Percentiles rank a stretch among this genome's conserved stretches.
Evolutionary conservation across 108 stramenopile genomes (phyloP).

Genomic region (Discostella pseudostelligera): DNA sequence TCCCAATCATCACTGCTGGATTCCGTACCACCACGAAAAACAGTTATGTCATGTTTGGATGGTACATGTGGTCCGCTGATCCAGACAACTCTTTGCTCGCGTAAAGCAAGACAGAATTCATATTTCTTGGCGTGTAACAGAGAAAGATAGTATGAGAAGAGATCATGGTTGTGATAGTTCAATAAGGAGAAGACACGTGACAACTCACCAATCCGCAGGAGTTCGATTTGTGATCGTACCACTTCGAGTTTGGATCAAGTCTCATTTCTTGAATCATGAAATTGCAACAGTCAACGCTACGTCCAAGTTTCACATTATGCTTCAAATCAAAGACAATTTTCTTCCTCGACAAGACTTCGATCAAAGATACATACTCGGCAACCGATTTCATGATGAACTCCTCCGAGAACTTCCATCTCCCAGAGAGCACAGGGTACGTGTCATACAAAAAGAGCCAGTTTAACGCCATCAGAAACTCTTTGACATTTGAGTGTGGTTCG

Average conservation of each 20-base stretch:
- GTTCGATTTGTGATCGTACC: slow-evolving; percentile 10
- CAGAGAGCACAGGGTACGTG: slow-evolving; percentile 10
- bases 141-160: no score
- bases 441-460: slow-evolving; percentile 13
- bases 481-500: not conserved
- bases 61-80: slow-evolving; percentile 10
- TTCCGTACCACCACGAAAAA: slow-evolving; percentile 7
- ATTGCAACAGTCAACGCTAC: not conserved
- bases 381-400: not conserved
- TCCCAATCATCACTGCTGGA: slow-evolving; percentile 1
- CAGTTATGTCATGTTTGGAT: slow-evolving; percentile 4
- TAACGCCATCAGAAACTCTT: slow-evolving; percentile 8
- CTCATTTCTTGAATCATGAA: slow-evolving; percentile 13
- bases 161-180: no score
- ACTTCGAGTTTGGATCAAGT: slow-evolving; percentile 3
- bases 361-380: not conserved
- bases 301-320: slow-evolving; percentile 2
- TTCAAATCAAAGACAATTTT: slow-evolving; percentile 16
- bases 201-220: not conserved
- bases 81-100: not conserved
- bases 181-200: no score
- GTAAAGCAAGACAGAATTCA: slow-evolving; percentile 4
- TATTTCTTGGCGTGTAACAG: not conserved
- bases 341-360: not conserved
- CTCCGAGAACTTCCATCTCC: slow-evolving; percentile 12